phyloP scores from a whole-genome alignment of 768 basidiomycete species.

The Auriscalpium orientale region DNA sequence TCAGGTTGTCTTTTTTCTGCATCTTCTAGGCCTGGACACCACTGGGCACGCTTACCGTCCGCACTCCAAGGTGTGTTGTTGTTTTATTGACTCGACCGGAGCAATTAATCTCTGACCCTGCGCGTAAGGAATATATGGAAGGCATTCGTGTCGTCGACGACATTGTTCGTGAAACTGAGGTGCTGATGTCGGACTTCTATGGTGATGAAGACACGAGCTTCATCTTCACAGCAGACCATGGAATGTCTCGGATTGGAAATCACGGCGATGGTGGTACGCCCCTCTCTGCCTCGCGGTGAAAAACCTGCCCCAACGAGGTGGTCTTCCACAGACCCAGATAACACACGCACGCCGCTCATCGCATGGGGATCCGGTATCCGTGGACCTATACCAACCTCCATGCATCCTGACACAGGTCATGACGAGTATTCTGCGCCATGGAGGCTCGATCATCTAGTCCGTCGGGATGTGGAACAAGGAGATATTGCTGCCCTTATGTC shows the following conservation, averaged over 20 bases:
- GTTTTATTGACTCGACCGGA: not conserved
- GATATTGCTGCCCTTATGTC: conserved; percentile 78
- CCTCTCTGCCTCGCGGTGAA: too few relatives aligned
- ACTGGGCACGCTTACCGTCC: conserved; percentile 85
- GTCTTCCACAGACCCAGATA: conserved; percentile 61
- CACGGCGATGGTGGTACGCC: conserved; percentile 78
- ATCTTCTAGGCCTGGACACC: conserved; percentile 78
- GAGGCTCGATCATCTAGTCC: conserved; percentile 47
- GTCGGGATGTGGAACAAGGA: conserved; percentile 78
- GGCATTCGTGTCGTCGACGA: conserved; percentile 75
- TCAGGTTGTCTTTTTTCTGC: conserved; percentile 73
- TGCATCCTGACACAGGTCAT: conserved; percentile 40
- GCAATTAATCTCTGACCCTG: not conserved
- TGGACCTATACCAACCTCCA: conserved; percentile 50
- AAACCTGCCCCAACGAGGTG: too few relatives aligned
- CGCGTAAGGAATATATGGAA: conserved; percentile 74
- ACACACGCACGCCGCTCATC: conserved; percentile 77
- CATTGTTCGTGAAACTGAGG: conserved; percentile 62
- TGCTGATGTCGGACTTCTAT: conserved; percentile 57
- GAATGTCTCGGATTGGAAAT: conserved; percentile 84
- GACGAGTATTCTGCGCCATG: conserved; percentile 65
- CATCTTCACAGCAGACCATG: conserved; percentile 84
- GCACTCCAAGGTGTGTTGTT: conserved; percentile 56
- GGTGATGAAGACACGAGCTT: conserved; percentile 62
- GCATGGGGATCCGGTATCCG: conserved; percentile 79